A percentile compares a stretch with the other conserved stretches of the same genome.
Evolutionary conservation across 2,329 filamentous ascomycete species (phyloP).

Genomic region (Tolypocladium amazonense): DNA sequence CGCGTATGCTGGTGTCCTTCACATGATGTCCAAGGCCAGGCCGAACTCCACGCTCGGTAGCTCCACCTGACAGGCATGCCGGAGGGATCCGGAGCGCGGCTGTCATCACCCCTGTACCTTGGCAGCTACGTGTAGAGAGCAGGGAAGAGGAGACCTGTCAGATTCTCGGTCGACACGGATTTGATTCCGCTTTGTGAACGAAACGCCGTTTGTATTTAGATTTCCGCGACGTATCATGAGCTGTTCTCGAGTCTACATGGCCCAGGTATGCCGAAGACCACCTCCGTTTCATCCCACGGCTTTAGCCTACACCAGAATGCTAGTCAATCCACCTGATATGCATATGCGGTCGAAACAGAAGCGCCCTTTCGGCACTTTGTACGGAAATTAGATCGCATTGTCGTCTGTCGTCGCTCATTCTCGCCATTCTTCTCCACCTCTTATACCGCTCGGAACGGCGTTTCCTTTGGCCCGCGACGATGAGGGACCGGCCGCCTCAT

Average conservation of each 20-base stretch:
- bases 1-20: not conserved
- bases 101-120: not conserved
- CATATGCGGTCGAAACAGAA: not conserved
- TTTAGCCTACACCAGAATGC: not conserved
- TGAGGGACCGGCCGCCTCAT: conserved; percentile 16
- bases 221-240: not conserved
- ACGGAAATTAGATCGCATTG: not conserved
- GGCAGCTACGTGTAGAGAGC: not conserved
- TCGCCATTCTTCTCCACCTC: conserved; percentile 36
- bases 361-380: not conserved
- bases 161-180: not conserved
- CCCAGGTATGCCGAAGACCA: not conserved
- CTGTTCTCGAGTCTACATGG: not conserved
- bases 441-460: conserved; percentile 26
- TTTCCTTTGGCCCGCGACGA: conserved; percentile 12
- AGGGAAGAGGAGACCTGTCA: not conserved
- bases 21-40: not conserved
- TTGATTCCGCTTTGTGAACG: not conserved
- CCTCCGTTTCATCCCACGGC: not conserved
- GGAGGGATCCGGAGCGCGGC: not conserved
- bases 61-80: not conserved
- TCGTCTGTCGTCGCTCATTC: conserved; percentile 15
- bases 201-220: not conserved
- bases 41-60: not conserved
- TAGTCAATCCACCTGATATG: not conserved